Evolutionary conservation across 345 rosid species (phyloP).

Genomic region (Lagerstroemia speciosa): DNA sequence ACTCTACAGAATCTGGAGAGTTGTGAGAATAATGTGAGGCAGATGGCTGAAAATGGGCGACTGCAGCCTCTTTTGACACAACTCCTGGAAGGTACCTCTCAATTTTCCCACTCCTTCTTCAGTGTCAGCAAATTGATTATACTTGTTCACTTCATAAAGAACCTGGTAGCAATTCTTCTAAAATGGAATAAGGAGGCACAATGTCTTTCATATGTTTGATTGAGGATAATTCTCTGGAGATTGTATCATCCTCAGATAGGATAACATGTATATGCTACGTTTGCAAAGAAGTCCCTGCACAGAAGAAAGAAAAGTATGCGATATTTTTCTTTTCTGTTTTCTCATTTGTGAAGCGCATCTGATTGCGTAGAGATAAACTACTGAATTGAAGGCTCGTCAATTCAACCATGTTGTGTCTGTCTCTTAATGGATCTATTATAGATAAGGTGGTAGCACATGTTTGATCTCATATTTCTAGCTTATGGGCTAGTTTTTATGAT

Average conservation of each 20-base stretch:
- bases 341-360: too few relatives aligned
- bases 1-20: slow-evolving; percentile 72
- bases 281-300: not conserved
- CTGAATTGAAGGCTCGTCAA: too few relatives aligned
- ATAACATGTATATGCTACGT: not conserved
- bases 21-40: slow-evolving; percentile 71
- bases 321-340: too few relatives aligned
- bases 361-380: too few relatives aligned
- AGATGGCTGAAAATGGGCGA: slow-evolving; percentile 90
- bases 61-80: slow-evolving; percentile 72
- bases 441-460: too few relatives aligned
- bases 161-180: not conserved
- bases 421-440: too few relatives aligned
- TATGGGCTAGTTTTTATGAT: not conserved
- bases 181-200: not conserved
- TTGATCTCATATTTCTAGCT: not conserved
- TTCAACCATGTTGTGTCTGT: too few relatives aligned
- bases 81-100: slow-evolving; percentile 39
- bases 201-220: not conserved
- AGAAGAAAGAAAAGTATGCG: not conserved
- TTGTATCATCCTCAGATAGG: not conserved
- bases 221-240: not conserved
- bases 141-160: not conserved
- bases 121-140: not conserved
- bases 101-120: not conserved